A percentile compares a stretch with the other conserved stretches of the same genome.
Conservation (phyloP, 1,284 basidiomycete genomes). For the Ceratobasidium theobromae region DNA sequence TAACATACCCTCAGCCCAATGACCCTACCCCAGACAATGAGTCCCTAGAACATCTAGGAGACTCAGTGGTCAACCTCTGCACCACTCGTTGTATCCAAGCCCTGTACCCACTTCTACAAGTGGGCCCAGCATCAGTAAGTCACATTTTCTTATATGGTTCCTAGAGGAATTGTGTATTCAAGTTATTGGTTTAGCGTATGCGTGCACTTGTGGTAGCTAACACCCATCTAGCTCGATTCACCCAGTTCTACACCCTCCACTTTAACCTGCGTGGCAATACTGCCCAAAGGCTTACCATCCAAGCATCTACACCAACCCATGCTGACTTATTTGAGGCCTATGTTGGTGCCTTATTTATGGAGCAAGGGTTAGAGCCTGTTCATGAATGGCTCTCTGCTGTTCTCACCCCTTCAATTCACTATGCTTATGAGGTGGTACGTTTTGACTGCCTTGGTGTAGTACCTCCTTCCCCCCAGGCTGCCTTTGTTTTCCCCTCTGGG, state of each 20-base stretch:
- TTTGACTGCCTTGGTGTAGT: constrained; percentile 13
- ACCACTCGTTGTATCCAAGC: constrained; percentile 30
- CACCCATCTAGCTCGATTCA: constrained; percentile 30
- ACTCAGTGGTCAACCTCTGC: constrained; percentile 33
- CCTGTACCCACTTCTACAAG: constrained; percentile 31
- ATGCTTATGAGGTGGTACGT: constrained; percentile 30
- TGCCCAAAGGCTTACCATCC: constrained; percentile 27
- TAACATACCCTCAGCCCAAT: constrained; percentile 6
- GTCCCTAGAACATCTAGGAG: constrained; percentile 36
- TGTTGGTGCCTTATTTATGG: constrained; percentile 31
- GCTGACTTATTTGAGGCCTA: constrained; percentile 36
- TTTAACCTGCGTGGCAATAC: constrained; percentile 19
- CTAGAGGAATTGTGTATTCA: too few relatives aligned
- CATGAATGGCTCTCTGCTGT: constrained; percentile 19
- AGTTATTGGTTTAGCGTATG: too few relatives aligned
- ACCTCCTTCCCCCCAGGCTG: neutral
- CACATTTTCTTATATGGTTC: too few relatives aligned
- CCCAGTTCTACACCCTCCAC: constrained; percentile 29
- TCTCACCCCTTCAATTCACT: constrained; percentile 28
- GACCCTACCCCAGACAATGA: constrained; percentile 35
- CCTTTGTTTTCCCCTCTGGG: neutral
- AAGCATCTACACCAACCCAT: constrained; percentile 29
- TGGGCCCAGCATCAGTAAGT: constrained; percentile 34
- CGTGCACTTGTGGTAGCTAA: constrained; percentile 32
- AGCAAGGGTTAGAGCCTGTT: constrained; percentile 24